Evolutionary conservation across 2,329 filamentous ascomycete species (phyloP).

Genomic region (Cordyceps cicadae): DNA sequence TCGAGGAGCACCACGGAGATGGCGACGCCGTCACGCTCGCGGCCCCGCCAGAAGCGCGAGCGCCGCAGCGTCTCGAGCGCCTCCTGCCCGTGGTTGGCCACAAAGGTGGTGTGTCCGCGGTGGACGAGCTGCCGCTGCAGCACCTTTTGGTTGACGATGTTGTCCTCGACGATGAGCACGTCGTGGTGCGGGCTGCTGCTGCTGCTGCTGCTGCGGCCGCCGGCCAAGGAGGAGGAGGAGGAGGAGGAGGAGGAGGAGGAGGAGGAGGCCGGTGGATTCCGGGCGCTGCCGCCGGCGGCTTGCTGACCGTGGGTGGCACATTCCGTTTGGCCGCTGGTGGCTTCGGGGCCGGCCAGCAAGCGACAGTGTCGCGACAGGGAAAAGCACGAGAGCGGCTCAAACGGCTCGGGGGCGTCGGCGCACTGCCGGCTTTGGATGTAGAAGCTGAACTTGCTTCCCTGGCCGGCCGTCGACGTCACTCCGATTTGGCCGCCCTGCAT

Average conservation of each 20-base stretch:
- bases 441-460: conserved; percentile 69
- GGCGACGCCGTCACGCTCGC: conserved; percentile 39
- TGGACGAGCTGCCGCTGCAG: conserved; percentile 54
- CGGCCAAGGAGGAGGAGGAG: background rate
- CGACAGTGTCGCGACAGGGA: conserved; percentile 14
- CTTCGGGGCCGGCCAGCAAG: conserved; percentile 12
- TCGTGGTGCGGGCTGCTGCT: conserved; percentile 32
- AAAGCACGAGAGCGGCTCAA: conserved; percentile 28
- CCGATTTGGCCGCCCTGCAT: conserved; percentile 72
- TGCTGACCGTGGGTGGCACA: background rate
- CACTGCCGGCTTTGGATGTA: conserved; percentile 62
- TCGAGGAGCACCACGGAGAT: conserved; percentile 71
- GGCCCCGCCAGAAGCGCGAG: conserved; percentile 48
- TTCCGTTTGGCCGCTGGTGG: background rate
- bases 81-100: conserved; percentile 58
- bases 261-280: conserved; percentile 11
- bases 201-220: background rate
- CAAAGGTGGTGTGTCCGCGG: conserved; percentile 50
- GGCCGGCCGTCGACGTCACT: conserved; percentile 56
- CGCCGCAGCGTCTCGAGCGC: conserved; percentile 49
- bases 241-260: too few species aligned
- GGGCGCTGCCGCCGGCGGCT: background rate
- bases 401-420: conserved; percentile 29
- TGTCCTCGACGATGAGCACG: conserved; percentile 60
- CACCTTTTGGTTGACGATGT: conserved; percentile 58